These are phyloP conservation scores for Leishmania martiniquensis DNA, from an alignment of 208 protist genomes.

Conservation along the genomic window DNA sequence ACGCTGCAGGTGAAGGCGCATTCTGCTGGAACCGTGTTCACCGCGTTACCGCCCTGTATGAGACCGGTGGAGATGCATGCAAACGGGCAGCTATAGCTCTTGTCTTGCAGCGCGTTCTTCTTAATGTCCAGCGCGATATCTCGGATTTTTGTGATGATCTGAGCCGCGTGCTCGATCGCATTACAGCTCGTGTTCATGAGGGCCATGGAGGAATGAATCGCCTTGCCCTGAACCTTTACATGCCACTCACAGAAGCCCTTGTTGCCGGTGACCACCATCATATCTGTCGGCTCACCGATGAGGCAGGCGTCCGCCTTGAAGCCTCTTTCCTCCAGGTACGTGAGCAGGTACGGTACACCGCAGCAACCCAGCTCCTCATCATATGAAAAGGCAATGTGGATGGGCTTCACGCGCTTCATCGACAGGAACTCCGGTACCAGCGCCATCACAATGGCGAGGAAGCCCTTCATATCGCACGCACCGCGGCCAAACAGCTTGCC, in stretches of 20 bases:
- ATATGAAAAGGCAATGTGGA: neutral
- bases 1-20: neutral
- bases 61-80: neutral
- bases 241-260: neutral
- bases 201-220: slow-evolving; percentile 49
- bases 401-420: slow-evolving; percentile 21
- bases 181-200: slow-evolving; percentile 52
- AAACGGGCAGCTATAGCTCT: neutral
- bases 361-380: neutral
- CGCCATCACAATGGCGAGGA: neutral
- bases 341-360: neutral
- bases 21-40: too few relatives aligned
- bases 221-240: slow-evolving; percentile 46
- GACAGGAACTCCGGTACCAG: slow-evolving; percentile 27
- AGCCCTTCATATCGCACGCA: neutral
- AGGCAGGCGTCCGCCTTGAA: neutral
- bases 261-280: neutral
- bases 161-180: slow-evolving; percentile 42
- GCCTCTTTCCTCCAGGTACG: neutral
- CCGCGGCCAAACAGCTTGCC: slow-evolving; percentile 2
- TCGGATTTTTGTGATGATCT: neutral
- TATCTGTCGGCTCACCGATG: neutral
- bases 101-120: neutral
- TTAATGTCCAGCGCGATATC: neutral
- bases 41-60: neutral